Conservation (phyloP, 148 eudicot genomes). For the Vaccinium macrocarpon region DNA sequence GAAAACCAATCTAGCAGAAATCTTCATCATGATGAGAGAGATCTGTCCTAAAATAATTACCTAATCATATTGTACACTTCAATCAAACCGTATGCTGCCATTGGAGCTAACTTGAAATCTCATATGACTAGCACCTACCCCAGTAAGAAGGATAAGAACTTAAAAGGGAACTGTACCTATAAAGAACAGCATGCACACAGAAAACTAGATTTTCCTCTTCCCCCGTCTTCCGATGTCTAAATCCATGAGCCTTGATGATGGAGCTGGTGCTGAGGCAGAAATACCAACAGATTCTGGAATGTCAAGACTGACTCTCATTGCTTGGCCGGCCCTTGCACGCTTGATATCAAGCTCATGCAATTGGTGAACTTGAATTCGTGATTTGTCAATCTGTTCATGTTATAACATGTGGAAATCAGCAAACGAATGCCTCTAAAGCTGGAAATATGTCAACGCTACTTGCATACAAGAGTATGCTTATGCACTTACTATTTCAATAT, state of each 20-base stretch:
- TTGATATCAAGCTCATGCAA: slow-evolving; percentile 52
- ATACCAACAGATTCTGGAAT: slow-evolving; percentile 94
- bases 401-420: slow-evolving; percentile 1
- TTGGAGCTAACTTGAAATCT: not conserved
- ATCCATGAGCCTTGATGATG: slow-evolving; percentile 78
- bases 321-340: slow-evolving; percentile 47
- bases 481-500: slow-evolving; percentile 64
- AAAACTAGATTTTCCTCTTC: slow-evolving; percentile 55
- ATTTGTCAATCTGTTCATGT: slow-evolving; percentile 50
- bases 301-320: slow-evolving; percentile 63
- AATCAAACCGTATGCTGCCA: not conserved
- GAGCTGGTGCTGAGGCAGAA: slow-evolving; percentile 35
- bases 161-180: not conserved
- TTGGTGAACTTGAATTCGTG: slow-evolving; percentile 48
- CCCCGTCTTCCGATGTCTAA: slow-evolving; percentile 64
- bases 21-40: not conserved
- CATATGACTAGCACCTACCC: not conserved
- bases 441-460: not conserved
- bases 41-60: not conserved
- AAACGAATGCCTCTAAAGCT: not conserved
- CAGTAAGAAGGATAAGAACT: not conserved
- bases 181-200: not conserved
- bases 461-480: slow-evolving; percentile 2
- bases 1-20: not conserved
- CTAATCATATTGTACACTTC: not conserved